A percentile compares a stretch with the other conserved stretches of the same genome.
Conservation (phyloP, 1,284 basidiomycete genomes). For the Fistulinella cinereoalba region DNA sequence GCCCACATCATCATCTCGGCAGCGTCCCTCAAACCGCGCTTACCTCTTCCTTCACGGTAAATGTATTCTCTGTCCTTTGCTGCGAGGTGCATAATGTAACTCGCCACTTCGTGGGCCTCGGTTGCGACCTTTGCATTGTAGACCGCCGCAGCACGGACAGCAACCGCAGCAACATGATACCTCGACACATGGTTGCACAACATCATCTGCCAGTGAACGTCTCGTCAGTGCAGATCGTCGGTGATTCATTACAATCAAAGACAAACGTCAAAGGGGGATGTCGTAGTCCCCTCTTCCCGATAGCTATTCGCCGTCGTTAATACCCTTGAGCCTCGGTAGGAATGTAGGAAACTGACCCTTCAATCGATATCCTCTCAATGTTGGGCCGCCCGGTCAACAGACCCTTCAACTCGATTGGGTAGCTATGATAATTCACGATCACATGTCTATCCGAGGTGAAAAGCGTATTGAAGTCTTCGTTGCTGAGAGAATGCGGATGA, state of each 20-base stretch:
- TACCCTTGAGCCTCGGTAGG: conserved; percentile 37
- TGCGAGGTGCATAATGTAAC: conserved; percentile 51
- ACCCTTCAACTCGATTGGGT: conserved; percentile 64
- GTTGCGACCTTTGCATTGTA: conserved; percentile 53
- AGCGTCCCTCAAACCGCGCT: conserved; percentile 1
- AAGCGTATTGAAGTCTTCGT: conserved; percentile 62
- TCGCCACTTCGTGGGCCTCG: conserved; percentile 51
- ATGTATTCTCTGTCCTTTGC: conserved; percentile 57
- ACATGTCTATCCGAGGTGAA: conserved; percentile 72
- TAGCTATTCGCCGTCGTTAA: conserved; percentile 57
- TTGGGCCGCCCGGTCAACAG: conserved; percentile 57
- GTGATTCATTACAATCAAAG: not conserved
- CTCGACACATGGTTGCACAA: conserved; percentile 62
- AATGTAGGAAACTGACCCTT: conserved; percentile 39
- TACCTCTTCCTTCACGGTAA: conserved; percentile 53
- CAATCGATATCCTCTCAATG: conserved; percentile 50
- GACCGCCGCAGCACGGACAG: conserved; percentile 51
- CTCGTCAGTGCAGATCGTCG: conserved; percentile 3
- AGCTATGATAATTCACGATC: conserved; percentile 86
- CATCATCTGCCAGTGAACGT: conserved; percentile 67
- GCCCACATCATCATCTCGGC: not conserved
- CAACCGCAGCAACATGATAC: conserved; percentile 59
- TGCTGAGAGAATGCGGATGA: conserved; percentile 76
- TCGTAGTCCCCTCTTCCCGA: conserved; percentile 67
- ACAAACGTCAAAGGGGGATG: conserved; percentile 61